Conservation (phyloP, 371 early-diverging fungal species). For the Zychaea mexicana region DNA sequence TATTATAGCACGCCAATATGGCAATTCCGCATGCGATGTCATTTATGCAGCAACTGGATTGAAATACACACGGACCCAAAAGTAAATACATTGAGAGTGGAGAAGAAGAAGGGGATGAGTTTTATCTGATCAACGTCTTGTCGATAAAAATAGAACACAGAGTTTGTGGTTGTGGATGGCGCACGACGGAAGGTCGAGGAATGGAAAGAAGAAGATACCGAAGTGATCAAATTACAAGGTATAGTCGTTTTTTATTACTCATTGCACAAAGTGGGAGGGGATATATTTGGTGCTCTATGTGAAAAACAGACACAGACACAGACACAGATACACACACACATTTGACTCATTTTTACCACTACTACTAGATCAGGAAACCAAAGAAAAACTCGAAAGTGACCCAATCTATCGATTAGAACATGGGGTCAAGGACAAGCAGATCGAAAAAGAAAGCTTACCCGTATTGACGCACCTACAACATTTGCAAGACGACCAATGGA, state of each 20-base stretch:
- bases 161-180: slow-evolving; percentile 78
- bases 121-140: background rate
- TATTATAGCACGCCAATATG: slow-evolving; percentile 89
- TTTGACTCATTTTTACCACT: background rate
- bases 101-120: too few species aligned
- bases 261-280: background rate
- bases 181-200: slow-evolving; percentile 78
- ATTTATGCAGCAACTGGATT: slow-evolving; percentile 83
- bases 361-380: slow-evolving; percentile 56
- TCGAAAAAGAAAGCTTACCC: slow-evolving; percentile 53
- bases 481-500: slow-evolving; percentile 69
- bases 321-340: background rate
- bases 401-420: slow-evolving; percentile 77
- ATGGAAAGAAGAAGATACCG: slow-evolving; percentile 75
- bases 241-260: background rate
- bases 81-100: too few species aligned
- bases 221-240: slow-evolving; percentile 61
- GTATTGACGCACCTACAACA: slow-evolving; percentile 63
- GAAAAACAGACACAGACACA: too few species aligned
- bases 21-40: slow-evolving; percentile 93
- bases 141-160: slow-evolving; percentile 59
- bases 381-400: slow-evolving; percentile 59
- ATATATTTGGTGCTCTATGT: too few species aligned
- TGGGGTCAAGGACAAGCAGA: slow-evolving; percentile 52
- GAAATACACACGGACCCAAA: slow-evolving; percentile 96